Base-by-base conservation (phyloP, 2,329 filamentous ascomycete species). In the Escovopsis sp. region DNA sequence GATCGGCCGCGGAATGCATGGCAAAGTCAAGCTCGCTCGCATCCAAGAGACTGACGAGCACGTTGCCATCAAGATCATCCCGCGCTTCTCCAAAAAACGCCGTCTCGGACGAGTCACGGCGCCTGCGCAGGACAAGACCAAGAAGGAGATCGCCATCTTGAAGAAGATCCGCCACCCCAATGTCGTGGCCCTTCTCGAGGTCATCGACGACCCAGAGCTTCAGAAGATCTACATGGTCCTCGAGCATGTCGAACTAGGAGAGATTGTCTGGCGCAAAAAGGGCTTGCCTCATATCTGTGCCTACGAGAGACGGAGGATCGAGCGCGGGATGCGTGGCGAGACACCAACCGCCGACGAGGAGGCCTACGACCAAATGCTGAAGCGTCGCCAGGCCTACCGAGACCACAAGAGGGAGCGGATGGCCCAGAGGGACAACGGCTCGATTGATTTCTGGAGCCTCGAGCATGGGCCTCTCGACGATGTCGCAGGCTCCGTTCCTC, bases 121-220 rank as follows among this genome's bases (percentile, higher is more conserved):
- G 41, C 72, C 71, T 1, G 72, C 70, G 3, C 70, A 76, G 48
- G 79, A 84, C 56, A 88, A 87, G 63, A 85, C 83, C 38, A 94
- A 94, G 62, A 80, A 82, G 53, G 90, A 98, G 61, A 93, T 98
- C 43, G 90, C 90, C 52, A 96, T 98, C 39, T 66, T 98, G 48
- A 98, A 98, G 58, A 98, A 98, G 63, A 93, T 93, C 36, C 79
- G 88, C 21, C 90, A 98, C 56, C 79, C 84, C n/a, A 94, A 98
- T 51, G 84, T 98, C 28, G 90, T 98, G 42, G 87, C 84, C 48
- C 66, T 98, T 27, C 71, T 96, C 43, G 90, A 98, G 60, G 87
- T 98, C 49, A 96, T 98, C 48, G 90, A 98, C 54, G 90, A 98
- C 53, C 88, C 88, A 2, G 84, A 86, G 49, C 75, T 86, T 39